Conservation (phyloP, 2,329 filamentous ascomycete genomes). For the Paraphaeosphaeria sporulosa region DNA sequence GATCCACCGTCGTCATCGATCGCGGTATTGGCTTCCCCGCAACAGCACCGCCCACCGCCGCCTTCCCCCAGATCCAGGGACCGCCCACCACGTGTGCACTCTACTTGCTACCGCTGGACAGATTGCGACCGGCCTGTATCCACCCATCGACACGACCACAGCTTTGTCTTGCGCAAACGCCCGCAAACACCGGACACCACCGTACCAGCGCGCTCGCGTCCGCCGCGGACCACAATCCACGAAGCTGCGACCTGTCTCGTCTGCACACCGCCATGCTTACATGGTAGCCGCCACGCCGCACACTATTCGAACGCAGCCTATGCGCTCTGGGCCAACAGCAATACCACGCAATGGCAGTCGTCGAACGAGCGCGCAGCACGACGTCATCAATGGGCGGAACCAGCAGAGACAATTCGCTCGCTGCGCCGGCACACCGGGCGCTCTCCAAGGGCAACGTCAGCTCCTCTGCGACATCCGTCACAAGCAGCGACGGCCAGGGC, state of each 20-base stretch:
- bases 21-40: constrained; percentile 6
- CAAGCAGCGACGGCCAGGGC: constrained; percentile 39
- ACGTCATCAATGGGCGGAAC: constrained; percentile 25
- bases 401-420: constrained; percentile 34
- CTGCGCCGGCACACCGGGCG: constrained; percentile 28
- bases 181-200: neutral
- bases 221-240: neutral
- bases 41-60: constrained; percentile 3
- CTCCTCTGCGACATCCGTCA: constrained; percentile 41
- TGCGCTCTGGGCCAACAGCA: neutral
- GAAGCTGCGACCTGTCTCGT: neutral
- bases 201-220: neutral
- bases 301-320: neutral
- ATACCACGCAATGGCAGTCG: constrained; percentile 29
- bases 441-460: constrained; percentile 35
- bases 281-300: constrained; percentile 4
- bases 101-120: neutral
- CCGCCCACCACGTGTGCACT: neutral
- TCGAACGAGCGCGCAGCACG: constrained; percentile 33
- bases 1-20: neutral
- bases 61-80: constrained; percentile 1
- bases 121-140: neutral
- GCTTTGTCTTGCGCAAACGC: neutral
- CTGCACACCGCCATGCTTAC: constrained; percentile 2
- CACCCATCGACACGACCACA: neutral